Percentiles rank a stretch among this genome's conserved stretches.
phyloP scores from a whole-genome alignment of 495 filamentous ascomycete genomes.

The Podospora pseudopauciseta region DNA sequence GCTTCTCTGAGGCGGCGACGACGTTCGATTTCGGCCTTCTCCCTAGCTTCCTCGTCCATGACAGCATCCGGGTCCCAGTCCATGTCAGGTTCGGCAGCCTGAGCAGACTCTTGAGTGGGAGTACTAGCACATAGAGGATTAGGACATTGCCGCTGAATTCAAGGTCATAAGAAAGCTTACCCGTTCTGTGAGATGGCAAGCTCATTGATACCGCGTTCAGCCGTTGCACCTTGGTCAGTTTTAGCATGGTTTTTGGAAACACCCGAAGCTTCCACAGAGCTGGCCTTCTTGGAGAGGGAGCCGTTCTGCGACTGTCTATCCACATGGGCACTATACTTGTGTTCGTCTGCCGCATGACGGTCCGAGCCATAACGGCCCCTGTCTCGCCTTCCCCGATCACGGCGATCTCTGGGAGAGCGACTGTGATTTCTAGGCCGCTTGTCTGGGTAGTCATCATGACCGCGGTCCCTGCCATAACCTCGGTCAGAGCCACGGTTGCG shows the following conservation, averaged over 20 bases:
- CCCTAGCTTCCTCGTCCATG: constrained; percentile 59
- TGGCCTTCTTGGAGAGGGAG: constrained; percentile 30
- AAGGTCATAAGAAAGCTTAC: constrained; percentile 10
- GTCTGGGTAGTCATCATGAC: constrained; percentile 44
- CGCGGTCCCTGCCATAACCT: constrained; percentile 25
- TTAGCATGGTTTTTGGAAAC: constrained; percentile 62
- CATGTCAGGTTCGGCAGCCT: constrained; percentile 30
- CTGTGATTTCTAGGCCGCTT: constrained; percentile 68
- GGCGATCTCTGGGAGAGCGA: constrained; percentile 55
- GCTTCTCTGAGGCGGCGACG: constrained; percentile 84
- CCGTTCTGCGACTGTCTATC: constrained; percentile 39
- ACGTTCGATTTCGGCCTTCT: constrained; percentile 70
- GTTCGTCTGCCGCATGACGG: constrained; percentile 21
- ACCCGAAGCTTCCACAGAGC: constrained; percentile 33
- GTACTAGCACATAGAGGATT: constrained; percentile 6
- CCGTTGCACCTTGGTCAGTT: constrained; percentile 57
- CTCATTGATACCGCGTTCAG: constrained; percentile 45
- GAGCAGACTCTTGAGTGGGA: constrained; percentile 8
- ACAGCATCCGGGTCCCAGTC: constrained; percentile 50
- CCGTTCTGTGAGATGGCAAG: constrained; percentile 27
- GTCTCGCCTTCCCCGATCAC: constrained; percentile 42
- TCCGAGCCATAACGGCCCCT: constrained; percentile 24
- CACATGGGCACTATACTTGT: constrained; percentile 43
- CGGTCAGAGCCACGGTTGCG: constrained; percentile 20
- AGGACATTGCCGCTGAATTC: constrained; percentile 15